These are phyloP conservation scores for Corylus americana DNA, from an alignment of 306 rosid species.

Conservation along the genomic window DNA sequence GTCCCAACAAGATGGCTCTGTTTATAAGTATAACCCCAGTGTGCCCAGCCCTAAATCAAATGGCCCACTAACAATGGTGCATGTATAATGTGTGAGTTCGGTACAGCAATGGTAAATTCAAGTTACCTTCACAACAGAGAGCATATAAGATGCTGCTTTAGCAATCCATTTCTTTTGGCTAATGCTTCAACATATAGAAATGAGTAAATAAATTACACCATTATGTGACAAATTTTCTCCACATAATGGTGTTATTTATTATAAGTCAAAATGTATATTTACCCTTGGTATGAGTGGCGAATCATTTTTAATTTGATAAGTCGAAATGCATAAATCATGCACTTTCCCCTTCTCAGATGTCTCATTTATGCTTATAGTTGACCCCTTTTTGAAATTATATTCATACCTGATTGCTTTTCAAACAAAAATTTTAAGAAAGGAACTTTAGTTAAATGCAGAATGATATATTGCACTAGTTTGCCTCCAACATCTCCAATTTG, in stretches of 20 bases:
- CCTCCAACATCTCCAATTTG: background rate
- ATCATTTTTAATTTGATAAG: background rate
- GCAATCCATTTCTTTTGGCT: background rate
- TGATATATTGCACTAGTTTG: background rate
- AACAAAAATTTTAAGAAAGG: background rate
- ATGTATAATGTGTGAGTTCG: background rate
- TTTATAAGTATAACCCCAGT: background rate
- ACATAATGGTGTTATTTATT: no score
- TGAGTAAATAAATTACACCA: background rate
- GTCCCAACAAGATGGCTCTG: background rate
- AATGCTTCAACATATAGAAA: background rate
- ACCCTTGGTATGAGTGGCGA: background rate
- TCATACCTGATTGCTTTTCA: background rate
- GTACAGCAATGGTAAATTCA: background rate
- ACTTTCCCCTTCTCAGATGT: background rate
- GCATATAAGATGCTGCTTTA: background rate
- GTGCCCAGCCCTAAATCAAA: background rate
- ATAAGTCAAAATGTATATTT: background rate
- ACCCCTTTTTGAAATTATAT: background rate
- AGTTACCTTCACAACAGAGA: background rate
- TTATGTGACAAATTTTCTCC: background rate
- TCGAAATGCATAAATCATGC: background rate
- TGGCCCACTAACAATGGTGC: background rate
- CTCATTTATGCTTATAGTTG: background rate
- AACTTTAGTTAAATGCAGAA: background rate